These are phyloP conservation scores for Spergularia bocconei DNA, from an alignment of 148 eudicot species.

Conservation along the genomic window DNA sequence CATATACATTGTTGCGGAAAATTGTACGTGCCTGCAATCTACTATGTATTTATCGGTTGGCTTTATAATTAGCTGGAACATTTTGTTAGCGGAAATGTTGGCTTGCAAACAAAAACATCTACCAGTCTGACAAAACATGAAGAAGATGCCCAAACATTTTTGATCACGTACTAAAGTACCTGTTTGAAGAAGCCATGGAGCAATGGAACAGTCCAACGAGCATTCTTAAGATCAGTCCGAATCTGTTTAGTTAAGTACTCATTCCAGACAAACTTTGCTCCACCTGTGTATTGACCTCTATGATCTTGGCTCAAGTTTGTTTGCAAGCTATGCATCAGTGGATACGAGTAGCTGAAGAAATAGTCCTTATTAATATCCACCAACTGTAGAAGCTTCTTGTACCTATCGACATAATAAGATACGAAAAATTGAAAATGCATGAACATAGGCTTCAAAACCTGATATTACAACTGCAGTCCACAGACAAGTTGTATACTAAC, in stretches of 20 bases:
- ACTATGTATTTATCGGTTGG: no score
- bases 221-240: conserved; percentile 54
- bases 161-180: conserved; percentile 35
- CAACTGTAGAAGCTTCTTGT: conserved; percentile 69
- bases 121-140: background rate
- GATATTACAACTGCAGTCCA: no score
- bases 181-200: conserved; percentile 94
- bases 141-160: background rate
- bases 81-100: background rate
- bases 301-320: conserved; percentile 54
- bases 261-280: conserved; percentile 89
- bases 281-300: conserved; percentile 41
- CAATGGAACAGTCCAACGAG: conserved; percentile 85
- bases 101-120: background rate
- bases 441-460: no score
- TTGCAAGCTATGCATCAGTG: conserved; percentile 76
- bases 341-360: conserved; percentile 88
- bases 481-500: no score
- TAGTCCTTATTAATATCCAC: conserved; percentile 86
- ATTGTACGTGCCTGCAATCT: no score
- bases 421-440: background rate
- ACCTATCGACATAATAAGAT: conserved; percentile 43
- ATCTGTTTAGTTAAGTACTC: conserved; percentile 68
- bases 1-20: no score
- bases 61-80: no score